A percentile compares a stretch with the other conserved stretches of the same genome.
phyloP scores from a whole-genome alignment of 139 green algal genomes.

The Auxenochlorella protothecoides region DNA sequence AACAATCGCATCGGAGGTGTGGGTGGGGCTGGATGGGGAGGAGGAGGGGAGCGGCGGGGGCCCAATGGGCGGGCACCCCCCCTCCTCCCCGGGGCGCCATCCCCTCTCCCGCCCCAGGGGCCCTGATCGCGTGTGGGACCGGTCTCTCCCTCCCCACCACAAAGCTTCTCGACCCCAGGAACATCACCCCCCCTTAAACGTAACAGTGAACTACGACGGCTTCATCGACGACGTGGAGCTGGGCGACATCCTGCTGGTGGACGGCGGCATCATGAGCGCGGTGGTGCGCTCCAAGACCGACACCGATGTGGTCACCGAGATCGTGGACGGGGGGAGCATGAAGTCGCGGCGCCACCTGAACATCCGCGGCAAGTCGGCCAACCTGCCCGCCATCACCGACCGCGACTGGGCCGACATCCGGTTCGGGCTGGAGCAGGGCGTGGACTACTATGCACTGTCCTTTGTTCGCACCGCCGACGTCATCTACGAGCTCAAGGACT shows the following conservation, averaged over 20 bases:
- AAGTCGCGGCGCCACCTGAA: slow-evolving; percentile 65
- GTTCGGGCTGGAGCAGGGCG: slow-evolving; percentile 48
- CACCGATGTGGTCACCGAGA: slow-evolving; percentile 45
- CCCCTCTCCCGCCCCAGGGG: background rate
- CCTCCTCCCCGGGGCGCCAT: background rate
- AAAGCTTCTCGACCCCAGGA: background rate
- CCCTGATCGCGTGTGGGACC: background rate
- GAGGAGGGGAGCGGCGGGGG: background rate
- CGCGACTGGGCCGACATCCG: slow-evolving; percentile 72
- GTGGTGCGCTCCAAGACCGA: slow-evolving; percentile 41
- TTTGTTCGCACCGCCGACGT: slow-evolving; percentile 58
- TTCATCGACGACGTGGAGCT: slow-evolving; percentile 62
- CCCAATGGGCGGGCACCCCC: background rate
- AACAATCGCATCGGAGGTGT: slow-evolving; percentile 34
- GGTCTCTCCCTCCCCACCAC: too few relatives aligned
- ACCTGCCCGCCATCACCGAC: slow-evolving; percentile 71
- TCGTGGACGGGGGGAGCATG: slow-evolving; percentile 63
- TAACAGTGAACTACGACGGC: slow-evolving; percentile 69
- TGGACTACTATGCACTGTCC: slow-evolving; percentile 73
- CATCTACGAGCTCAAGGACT: slow-evolving; percentile 64
- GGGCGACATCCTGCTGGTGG: slow-evolving; percentile 68
- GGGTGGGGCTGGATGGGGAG: background rate
- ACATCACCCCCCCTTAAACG: background rate
- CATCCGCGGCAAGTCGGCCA: slow-evolving; percentile 69
- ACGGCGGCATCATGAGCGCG: slow-evolving; percentile 63